phyloP scores from a whole-genome alignment of 805 yeast species.

The Hanseniaspora clermontiae region DNA sequence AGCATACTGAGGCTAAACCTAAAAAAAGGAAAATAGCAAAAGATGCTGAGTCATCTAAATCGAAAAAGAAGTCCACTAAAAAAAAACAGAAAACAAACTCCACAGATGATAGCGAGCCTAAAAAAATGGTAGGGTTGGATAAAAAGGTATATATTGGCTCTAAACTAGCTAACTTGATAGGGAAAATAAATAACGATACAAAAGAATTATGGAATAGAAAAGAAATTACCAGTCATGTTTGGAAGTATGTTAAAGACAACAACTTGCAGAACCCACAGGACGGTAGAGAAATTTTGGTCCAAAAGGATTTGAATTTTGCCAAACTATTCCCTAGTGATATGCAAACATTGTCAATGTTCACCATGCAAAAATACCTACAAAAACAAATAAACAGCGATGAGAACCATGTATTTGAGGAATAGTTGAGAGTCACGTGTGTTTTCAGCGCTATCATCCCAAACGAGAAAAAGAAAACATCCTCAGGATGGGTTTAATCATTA shows the following conservation, averaged over 20 bases:
- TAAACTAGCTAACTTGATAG: neutral
- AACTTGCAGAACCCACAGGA: conserved; percentile 56
- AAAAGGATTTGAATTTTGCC: conserved; percentile 39
- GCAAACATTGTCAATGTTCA: conserved; percentile 40
- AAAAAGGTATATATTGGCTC: neutral
- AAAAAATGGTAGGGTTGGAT: neutral
- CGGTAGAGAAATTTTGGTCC: conserved; percentile 40
- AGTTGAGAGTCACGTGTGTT: neutral
- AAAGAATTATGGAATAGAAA: conserved; percentile 32
- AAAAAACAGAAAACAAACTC: neutral
- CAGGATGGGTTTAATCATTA: neutral
- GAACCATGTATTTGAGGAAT: neutral
- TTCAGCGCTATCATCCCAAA: neutral
- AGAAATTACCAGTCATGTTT: conserved; percentile 53
- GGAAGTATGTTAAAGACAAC: conserved; percentile 57
- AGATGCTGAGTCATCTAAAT: neutral
- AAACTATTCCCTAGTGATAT: conserved; percentile 42
- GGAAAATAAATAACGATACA: neutral
- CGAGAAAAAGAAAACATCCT: neutral
- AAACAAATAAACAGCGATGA: neutral
- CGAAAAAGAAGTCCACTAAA: neutral
- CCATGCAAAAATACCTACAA: conserved; percentile 26
- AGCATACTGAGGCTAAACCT: neutral
- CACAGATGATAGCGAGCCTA: neutral
- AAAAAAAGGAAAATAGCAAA: neutral